A percentile compares a stretch with the other conserved stretches of the same genome.
phyloP scores from a whole-genome alignment of 495 filamentous ascomycete genomes.

The Jackrogersella minutella region DNA sequence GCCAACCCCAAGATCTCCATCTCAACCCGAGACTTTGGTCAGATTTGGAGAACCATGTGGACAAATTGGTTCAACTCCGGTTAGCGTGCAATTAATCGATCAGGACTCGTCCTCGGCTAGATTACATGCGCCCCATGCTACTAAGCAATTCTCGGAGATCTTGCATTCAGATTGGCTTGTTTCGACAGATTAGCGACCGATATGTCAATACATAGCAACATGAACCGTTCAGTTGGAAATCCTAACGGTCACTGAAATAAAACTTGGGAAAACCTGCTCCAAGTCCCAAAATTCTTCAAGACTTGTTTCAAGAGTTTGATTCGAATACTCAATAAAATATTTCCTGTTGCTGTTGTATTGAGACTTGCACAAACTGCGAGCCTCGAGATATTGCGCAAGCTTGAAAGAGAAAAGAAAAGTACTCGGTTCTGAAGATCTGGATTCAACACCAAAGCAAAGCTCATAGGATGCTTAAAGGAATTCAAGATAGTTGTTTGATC shows the following conservation, averaged over 20 bases:
- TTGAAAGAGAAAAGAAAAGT: too few species aligned
- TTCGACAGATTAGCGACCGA: slow-evolving; percentile 42
- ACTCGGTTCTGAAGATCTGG: too few species aligned
- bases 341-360: not conserved
- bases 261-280: not conserved
- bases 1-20: slow-evolving; percentile 36
- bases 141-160: slow-evolving; percentile 39
- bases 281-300: not conserved
- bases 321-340: not conserved
- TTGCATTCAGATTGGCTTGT: slow-evolving; percentile 43
- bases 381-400: too few species aligned
- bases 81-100: slow-evolving; percentile 43
- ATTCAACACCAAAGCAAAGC: too few species aligned
- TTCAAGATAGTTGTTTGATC: too few species aligned
- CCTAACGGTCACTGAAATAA: slow-evolving; percentile 8
- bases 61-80: slow-evolving; percentile 38
- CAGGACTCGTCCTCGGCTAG: slow-evolving; percentile 40
- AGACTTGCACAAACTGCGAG: too few species aligned
- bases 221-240: slow-evolving; percentile 22
- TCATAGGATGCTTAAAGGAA: too few species aligned
- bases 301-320: not conserved
- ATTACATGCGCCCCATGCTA: slow-evolving; percentile 39
- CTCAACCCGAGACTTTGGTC: slow-evolving; percentile 38
- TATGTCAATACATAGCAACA: slow-evolving; percentile 22
- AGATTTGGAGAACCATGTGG: slow-evolving; percentile 44